phyloP scores from a whole-genome alignment of 352 stramenopile species.

The Pythium vanterpoolii region DNA sequence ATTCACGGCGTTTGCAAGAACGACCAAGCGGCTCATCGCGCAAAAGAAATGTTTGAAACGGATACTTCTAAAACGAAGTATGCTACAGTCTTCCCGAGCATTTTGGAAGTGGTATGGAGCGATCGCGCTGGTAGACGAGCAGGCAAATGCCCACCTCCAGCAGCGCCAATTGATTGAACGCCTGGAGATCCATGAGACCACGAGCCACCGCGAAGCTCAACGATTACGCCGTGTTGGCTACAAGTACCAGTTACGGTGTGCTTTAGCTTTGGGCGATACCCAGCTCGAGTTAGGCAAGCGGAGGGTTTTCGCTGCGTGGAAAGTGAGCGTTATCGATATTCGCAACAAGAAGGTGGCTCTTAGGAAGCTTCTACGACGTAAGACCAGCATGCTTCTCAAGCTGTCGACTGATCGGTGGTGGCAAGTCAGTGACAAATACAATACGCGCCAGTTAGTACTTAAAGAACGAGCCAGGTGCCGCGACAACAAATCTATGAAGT shows the following conservation, averaged over 20 bases:
- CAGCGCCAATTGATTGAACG: conserved; percentile 24
- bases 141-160: conserved; percentile 4
- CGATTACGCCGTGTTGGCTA: conserved; percentile 21
- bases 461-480: not conserved
- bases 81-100: not conserved
- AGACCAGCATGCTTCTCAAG: not conserved
- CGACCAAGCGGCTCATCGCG: not conserved
- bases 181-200: conserved; percentile 14
- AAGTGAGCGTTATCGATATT: not conserved
- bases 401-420: not conserved
- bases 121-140: not conserved
- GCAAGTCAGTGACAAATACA: not conserved
- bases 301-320: conserved; percentile 22
- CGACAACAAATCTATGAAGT: not conserved
- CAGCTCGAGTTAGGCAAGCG: conserved; percentile 18
- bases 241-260: conserved; percentile 35
- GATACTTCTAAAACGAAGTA: not conserved
- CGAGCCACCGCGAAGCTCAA: conserved; percentile 14
- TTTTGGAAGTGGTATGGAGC: conserved; percentile 3
- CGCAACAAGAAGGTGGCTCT: conserved; percentile 7
- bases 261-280: conserved; percentile 27
- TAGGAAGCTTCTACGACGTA: conserved; percentile 15
- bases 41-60: not conserved
- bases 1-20: not conserved
- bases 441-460: not conserved